Evolutionary conservation across 2,329 filamentous ascomycete species (phyloP).

Genomic region (Cladophialophora yegresii): DNA sequence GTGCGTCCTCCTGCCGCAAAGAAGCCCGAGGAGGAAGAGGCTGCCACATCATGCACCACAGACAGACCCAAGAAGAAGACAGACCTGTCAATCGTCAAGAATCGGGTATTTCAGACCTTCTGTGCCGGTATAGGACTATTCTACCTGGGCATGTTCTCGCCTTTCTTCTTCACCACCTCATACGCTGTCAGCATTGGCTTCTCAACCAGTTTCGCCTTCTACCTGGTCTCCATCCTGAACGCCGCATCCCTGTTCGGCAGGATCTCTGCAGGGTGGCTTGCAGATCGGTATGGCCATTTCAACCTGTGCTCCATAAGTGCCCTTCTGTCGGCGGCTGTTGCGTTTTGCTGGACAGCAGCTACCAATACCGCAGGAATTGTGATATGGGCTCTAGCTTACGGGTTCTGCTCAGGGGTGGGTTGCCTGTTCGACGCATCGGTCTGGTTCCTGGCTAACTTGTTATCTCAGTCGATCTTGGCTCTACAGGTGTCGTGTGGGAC

Average conservation of each 20-base stretch:
- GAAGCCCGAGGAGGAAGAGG: constrained; percentile 1
- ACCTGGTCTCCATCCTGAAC: constrained; percentile 41
- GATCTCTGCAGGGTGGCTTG: constrained; percentile 41
- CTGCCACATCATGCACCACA: not conserved
- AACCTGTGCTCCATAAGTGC: constrained; percentile 39
- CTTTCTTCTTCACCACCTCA: constrained; percentile 41
- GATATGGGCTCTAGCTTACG: constrained; percentile 40
- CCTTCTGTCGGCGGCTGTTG: constrained; percentile 38
- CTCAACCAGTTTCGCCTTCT: constrained; percentile 35
- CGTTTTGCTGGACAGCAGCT: constrained; percentile 39
- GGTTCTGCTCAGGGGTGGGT: constrained; percentile 40
- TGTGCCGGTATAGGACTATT: constrained; percentile 36
- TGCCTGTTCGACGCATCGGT: not conserved
- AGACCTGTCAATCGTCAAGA: constrained; percentile 37
- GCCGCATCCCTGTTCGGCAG: constrained; percentile 43
- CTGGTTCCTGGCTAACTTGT: constrained; percentile 1
- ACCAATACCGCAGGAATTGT: constrained; percentile 38
- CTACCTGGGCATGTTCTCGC: constrained; percentile 39
- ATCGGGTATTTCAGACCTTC: constrained; percentile 34
- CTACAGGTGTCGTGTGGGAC: constrained; percentile 52
- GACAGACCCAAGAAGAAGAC: constrained; percentile 35
- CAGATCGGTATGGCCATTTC: constrained; percentile 41
- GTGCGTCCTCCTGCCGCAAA: constrained; percentile 19
- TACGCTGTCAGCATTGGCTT: constrained; percentile 38
- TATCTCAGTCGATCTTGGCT: constrained; percentile 48